Conservation (phyloP, 805 yeast species). For the Saccharomycopsis schoenii region DNA sequence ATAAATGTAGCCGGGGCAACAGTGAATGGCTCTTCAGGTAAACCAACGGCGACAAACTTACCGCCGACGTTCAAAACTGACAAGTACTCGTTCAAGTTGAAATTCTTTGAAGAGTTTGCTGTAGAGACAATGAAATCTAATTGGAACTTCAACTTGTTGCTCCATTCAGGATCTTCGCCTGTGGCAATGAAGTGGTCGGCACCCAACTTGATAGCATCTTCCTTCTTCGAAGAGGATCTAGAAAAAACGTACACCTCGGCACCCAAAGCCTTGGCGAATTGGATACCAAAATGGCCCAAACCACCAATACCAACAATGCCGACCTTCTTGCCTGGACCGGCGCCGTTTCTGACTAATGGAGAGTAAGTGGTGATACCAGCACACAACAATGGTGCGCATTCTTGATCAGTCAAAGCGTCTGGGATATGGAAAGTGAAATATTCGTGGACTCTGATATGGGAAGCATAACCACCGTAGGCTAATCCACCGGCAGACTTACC, state of each 20-base stretch:
- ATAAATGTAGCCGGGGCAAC: constrained; percentile 37
- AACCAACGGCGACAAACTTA: constrained; percentile 47
- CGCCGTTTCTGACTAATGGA: constrained; percentile 39
- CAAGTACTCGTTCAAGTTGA: constrained; percentile 41
- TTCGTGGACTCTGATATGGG: constrained; percentile 35
- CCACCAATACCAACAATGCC: constrained; percentile 62
- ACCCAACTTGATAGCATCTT: constrained; percentile 43
- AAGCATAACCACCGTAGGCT: constrained; percentile 44
- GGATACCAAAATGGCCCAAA: constrained; percentile 54
- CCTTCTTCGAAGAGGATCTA: constrained; percentile 39
- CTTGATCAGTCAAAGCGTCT: constrained; percentile 30
- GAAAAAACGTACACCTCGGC: constrained; percentile 54
- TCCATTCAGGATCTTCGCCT: constrained; percentile 29
- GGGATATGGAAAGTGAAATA: constrained; percentile 41
- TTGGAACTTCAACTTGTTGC: constrained; percentile 22
- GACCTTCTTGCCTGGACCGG: constrained; percentile 35
- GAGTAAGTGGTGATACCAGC: constrained; percentile 48
- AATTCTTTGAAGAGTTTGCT: constrained; percentile 40
- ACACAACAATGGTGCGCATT: constrained; percentile 46
- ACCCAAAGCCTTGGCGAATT: constrained; percentile 52
- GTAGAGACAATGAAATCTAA: constrained; percentile 46
- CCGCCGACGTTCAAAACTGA: constrained; percentile 47
- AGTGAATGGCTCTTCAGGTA: constrained; percentile 36
- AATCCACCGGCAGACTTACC: constrained; percentile 31
- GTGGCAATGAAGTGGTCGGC: constrained; percentile 48